Percentiles rank a stretch among this genome's conserved stretches.
Conservation (phyloP, 176 grass and related monocot species). For the Triticum monococcum region DNA sequence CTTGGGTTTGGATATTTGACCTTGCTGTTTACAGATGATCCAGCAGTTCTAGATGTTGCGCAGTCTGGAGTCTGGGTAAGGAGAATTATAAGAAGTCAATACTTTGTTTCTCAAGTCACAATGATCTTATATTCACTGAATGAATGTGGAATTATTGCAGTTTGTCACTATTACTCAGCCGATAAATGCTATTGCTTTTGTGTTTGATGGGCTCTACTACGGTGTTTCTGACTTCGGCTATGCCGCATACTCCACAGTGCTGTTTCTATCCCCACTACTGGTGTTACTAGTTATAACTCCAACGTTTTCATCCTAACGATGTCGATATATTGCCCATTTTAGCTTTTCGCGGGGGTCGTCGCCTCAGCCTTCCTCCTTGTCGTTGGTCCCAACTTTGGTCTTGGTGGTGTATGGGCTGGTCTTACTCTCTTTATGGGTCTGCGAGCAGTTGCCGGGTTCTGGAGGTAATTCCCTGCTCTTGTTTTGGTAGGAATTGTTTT, state of each 20-base stretch:
- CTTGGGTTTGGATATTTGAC: constrained; percentile 74
- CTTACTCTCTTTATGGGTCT: constrained; percentile 84
- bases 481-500: background rate
- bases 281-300: background rate
- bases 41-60: constrained; percentile 59
- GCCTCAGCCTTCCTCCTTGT: constrained; percentile 61
- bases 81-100: background rate
- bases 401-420: constrained; percentile 77
- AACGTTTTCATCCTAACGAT: background rate
- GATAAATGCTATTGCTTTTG: constrained; percentile 86
- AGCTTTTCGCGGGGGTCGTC: constrained; percentile 58
- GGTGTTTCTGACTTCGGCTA: constrained; percentile 87
- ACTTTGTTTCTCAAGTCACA: constrained; percentile 11
- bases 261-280: background rate
- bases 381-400: constrained; percentile 65
- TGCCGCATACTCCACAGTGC: constrained; percentile 84
- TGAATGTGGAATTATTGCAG: constrained; percentile 46
- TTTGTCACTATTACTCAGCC: constrained; percentile 90
- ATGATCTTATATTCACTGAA: background rate
- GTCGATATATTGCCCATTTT: background rate
- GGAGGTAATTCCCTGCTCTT: constrained; percentile 49
- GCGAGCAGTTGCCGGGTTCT: constrained; percentile 62
- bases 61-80: constrained; percentile 81
- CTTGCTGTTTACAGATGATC: constrained; percentile 72
- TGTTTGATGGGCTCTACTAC: constrained; percentile 80